Evolutionary conservation across 2,329 filamentous ascomycete species (phyloP).

Genomic region (Trichophyton rubrum): DNA sequence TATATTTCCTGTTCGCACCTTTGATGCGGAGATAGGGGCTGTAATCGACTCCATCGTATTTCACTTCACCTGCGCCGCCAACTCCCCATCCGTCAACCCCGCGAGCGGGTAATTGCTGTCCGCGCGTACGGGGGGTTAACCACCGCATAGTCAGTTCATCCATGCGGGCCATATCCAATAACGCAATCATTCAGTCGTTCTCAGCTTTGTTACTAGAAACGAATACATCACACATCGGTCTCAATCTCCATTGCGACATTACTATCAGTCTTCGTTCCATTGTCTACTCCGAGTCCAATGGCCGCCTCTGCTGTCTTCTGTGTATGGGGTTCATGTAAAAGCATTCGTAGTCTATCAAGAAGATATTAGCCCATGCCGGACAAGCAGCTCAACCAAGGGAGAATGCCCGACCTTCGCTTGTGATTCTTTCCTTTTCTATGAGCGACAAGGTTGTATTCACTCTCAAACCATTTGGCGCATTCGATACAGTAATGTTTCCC

Average conservation of each 20-base stretch:
- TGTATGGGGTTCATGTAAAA: conserved; percentile 74
- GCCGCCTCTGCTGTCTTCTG: conserved; percentile 78
- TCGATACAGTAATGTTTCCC: conserved; percentile 80
- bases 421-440: conserved; percentile 86
- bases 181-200: neutral
- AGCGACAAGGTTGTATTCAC: conserved; percentile 57
- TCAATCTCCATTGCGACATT: conserved; percentile 27
- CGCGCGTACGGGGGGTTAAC: neutral
- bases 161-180: neutral
- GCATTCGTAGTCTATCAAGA: conserved; percentile 55
- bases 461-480: conserved; percentile 95
- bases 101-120: neutral
- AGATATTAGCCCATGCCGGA: neutral
- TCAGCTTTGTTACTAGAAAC: neutral
- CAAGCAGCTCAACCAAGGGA: conserved; percentile 10
- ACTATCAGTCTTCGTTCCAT: conserved; percentile 35
- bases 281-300: conserved; percentile 54
- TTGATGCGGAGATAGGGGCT: neutral
- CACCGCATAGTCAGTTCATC: neutral
- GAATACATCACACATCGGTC: conserved; percentile 2
- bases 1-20: neutral
- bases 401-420: conserved; percentile 58
- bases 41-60: neutral
- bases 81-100: neutral
- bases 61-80: neutral